Percentiles rank a stretch among this genome's conserved stretches.
Conservation (phyloP, 106 monocot species). For the Allium fistulosum region DNA sequence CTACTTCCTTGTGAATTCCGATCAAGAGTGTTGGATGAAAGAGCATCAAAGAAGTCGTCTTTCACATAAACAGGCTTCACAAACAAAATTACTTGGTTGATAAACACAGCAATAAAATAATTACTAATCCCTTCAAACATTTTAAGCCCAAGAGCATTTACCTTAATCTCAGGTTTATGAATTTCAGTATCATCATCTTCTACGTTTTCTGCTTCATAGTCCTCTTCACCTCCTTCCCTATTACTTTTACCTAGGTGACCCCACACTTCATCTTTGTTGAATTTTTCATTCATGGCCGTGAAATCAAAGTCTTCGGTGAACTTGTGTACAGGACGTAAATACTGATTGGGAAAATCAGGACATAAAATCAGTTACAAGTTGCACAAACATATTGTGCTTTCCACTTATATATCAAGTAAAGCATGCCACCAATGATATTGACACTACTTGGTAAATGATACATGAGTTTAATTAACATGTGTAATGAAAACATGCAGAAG, state of each 20-base stretch:
- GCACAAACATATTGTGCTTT: background rate
- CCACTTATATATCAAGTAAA: background rate
- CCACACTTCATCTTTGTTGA: slow-evolving; percentile 57
- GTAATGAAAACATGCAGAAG: background rate
- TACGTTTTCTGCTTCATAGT: slow-evolving; percentile 8
- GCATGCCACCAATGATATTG: background rate
- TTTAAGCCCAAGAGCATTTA: background rate
- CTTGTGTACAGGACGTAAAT: slow-evolving; percentile 5
- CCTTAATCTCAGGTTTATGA: slow-evolving; percentile 12
- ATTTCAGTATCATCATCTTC: slow-evolving; percentile 8
- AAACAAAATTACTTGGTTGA: too few relatives aligned
- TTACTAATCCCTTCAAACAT: background rate
- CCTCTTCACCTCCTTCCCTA: slow-evolving; percentile 12
- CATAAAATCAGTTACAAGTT: background rate
- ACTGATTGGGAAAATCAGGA: slow-evolving; percentile 4
- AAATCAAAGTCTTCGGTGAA: slow-evolving; percentile 55
- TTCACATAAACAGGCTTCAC: slow-evolving; percentile 75
- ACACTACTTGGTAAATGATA: background rate
- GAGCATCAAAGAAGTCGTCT: slow-evolving; percentile 90
- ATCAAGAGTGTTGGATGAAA: slow-evolving; percentile 64
- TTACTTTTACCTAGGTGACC: slow-evolving; percentile 31
- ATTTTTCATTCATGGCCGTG: slow-evolving; percentile 49
- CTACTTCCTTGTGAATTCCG: slow-evolving; percentile 39
- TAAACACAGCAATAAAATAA: too few relatives aligned
- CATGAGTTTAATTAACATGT: background rate